Conservation (phyloP, 2,329 filamentous ascomycete genomes). For the Microascus cirrosus region DNA sequence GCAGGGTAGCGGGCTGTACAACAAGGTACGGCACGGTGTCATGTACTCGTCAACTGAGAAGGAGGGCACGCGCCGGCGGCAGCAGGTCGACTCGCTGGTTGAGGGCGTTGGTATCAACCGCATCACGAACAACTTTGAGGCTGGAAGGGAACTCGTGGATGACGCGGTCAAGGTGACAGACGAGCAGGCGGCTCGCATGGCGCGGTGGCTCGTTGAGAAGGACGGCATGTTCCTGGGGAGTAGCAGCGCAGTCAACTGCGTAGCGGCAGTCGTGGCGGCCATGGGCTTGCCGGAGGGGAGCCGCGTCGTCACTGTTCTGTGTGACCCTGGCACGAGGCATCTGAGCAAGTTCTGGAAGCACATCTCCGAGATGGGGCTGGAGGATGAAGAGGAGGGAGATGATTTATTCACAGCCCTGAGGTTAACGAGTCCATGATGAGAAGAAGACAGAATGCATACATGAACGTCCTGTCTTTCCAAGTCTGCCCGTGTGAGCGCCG, state of each 20-base stretch:
- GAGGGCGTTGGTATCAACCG: slow-evolving; percentile 95
- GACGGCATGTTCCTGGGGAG: slow-evolving; percentile 93
- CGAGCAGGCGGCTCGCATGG: slow-evolving; percentile 83
- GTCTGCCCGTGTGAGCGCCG: background rate
- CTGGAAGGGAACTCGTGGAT: slow-evolving; percentile 74
- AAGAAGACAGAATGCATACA: slow-evolving; percentile 5
- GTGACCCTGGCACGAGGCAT: slow-evolving; percentile 73
- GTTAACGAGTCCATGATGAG: slow-evolving; percentile 17
- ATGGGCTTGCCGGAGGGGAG: slow-evolving; percentile 49
- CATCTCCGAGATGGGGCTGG: slow-evolving; percentile 56
- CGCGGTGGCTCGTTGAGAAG: slow-evolving; percentile 89
- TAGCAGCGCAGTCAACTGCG: slow-evolving; percentile 94
- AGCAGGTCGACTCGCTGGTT: slow-evolving; percentile 91
- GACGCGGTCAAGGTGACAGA: slow-evolving; percentile 85
- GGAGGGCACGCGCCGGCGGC: slow-evolving; percentile 79
- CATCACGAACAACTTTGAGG: slow-evolving; percentile 87
- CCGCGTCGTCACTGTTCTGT: slow-evolving; percentile 71
- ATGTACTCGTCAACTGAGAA: slow-evolving; percentile 87
- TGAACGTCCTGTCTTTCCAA: background rate
- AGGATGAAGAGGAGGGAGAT: slow-evolving; percentile 39
- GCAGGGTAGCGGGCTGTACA: slow-evolving; percentile 85
- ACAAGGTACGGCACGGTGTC: slow-evolving; percentile 83
- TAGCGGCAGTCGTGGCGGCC: slow-evolving; percentile 61
- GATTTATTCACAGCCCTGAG: slow-evolving; percentile 40
- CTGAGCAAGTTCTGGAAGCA: slow-evolving; percentile 77